Percentiles rank a stretch among this genome's conserved stretches.
Evolutionary conservation across 495 filamentous ascomycete species (phyloP).

Genomic region (Hyaloscypha finlandica): DNA sequence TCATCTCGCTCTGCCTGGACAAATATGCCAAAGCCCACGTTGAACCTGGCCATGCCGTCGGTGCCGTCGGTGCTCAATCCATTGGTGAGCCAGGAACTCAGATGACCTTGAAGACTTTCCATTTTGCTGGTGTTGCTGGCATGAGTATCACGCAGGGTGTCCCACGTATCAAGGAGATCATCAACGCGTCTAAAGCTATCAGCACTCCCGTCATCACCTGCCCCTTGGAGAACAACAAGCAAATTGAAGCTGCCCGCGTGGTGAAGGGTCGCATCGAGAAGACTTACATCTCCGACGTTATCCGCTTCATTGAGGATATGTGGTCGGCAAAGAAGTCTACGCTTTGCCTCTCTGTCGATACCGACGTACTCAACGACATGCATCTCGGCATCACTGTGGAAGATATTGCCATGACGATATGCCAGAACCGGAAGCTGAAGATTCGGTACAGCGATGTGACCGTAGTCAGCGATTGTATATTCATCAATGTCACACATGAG

Average conservation of each 20-base stretch:
- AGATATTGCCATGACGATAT: constrained; percentile 73
- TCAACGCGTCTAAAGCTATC: constrained; percentile 91
- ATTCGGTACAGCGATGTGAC: constrained; percentile 55
- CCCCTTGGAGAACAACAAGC: constrained; percentile 67
- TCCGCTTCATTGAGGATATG: constrained; percentile 76
- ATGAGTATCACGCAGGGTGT: constrained; percentile 99
- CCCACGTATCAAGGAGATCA: constrained; percentile 99
- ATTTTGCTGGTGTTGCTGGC: constrained; percentile 98
- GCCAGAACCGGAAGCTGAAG: constrained; percentile 77
- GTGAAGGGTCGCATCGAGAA: constrained; percentile 93
- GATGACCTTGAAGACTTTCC: constrained; percentile 99
- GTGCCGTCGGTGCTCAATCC: constrained; percentile 94
- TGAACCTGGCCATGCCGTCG: constrained; percentile 95
- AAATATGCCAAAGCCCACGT: constrained; percentile 90
- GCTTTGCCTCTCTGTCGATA: constrained; percentile 75
- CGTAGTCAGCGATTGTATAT: constrained; percentile 47
- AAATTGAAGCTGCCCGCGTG: constrained; percentile 74
- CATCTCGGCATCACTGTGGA: constrained; percentile 70
- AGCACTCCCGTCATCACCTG: constrained; percentile 93
- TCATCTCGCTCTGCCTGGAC: constrained; percentile 78
- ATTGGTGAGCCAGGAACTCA: constrained; percentile 98
- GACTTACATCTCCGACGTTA: constrained; percentile 73
- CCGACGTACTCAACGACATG: constrained; percentile 71
- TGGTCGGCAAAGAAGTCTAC: constrained; percentile 76
- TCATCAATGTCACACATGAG: constrained; percentile 48